Conservation (phyloP, 345 rosid genomes). For the Boechera stricta region DNA sequence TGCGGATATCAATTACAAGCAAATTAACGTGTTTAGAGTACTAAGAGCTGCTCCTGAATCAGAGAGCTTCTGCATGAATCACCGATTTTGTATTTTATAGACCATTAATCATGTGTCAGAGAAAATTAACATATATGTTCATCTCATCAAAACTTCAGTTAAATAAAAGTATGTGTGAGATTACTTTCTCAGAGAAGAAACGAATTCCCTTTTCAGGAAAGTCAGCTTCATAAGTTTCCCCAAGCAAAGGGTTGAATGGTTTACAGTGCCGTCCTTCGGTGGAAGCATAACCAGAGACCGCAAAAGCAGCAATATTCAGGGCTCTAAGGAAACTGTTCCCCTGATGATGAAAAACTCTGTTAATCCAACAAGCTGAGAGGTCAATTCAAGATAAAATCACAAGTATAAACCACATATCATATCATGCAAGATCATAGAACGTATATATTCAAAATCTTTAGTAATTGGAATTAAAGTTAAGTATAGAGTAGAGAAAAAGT, state of each 20-base stretch:
- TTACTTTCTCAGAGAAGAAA: constrained; percentile 98
- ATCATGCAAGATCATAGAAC: constrained; percentile 64
- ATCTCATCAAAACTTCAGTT: neutral
- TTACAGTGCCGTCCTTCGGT: constrained; percentile 94
- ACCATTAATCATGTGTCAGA: constrained; percentile 2
- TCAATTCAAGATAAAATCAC: constrained; percentile 3
- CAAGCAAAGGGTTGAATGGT: constrained; percentile 95
- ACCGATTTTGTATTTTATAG: neutral
- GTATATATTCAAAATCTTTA: neutral
- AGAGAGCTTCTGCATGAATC: neutral
- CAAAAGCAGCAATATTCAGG: constrained; percentile 92
- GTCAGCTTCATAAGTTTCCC: constrained; percentile 98
- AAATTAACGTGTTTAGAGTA: constrained; percentile 11
- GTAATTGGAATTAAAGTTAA: neutral
- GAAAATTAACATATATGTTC: constrained; percentile 5
- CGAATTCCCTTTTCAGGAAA: constrained; percentile 89
- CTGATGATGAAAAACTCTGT: constrained; percentile 52
- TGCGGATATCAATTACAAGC: neutral
- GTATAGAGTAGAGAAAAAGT: neutral
- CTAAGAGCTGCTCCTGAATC: constrained; percentile 15
- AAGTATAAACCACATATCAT: constrained; percentile 41
- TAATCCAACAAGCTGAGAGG: constrained; percentile 34
- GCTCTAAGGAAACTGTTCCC: constrained; percentile 78
- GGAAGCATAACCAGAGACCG: constrained; percentile 96
- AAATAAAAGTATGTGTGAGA: neutral